Percentiles rank a stretch among this genome's conserved stretches.
These are phyloP conservation scores for Dendrothele bispora DNA, from an alignment of 768 basidiomycete genomes.

Conservation along the genomic window DNA sequence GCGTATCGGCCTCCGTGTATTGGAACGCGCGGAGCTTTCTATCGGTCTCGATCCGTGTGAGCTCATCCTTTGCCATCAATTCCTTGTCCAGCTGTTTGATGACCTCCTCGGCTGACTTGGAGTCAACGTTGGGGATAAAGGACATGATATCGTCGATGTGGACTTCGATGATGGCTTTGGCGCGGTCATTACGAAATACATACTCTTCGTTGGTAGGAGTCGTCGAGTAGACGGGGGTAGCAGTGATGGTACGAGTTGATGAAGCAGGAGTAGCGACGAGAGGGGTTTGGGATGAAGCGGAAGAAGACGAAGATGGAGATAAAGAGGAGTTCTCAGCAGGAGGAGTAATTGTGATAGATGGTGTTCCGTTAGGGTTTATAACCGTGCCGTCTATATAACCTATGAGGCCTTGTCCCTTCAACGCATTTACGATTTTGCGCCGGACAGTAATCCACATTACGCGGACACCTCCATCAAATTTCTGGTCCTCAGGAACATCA, in stretches of 20 bases:
- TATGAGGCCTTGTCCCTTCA: background rate
- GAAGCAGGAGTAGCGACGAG: no score
- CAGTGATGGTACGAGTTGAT: background rate
- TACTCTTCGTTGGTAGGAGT: background rate
- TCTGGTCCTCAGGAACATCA: conserved; percentile 5
- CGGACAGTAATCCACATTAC: background rate
- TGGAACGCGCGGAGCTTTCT: background rate
- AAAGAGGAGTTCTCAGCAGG: no score
- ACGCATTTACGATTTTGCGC: background rate
- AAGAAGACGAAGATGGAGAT: no score
- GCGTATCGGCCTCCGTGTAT: background rate
- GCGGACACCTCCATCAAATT: conserved; percentile 1
- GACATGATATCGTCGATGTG: background rate
- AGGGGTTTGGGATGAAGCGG: no score
- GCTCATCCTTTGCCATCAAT: background rate
- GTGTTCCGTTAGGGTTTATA: no score
- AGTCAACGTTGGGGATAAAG: background rate
- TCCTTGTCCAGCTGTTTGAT: background rate
- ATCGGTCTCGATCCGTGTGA: background rate
- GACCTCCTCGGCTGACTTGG: background rate
- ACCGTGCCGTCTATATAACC: background rate
- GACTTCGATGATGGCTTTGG: background rate
- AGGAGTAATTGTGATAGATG: no score
- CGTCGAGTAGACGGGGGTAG: background rate
- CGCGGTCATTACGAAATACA: background rate